Evolutionary conservation across 306 rosid species (phyloP), one percentile per base, ranked within the genome.

Genomic region (Acacia crassicarpa): DNA sequence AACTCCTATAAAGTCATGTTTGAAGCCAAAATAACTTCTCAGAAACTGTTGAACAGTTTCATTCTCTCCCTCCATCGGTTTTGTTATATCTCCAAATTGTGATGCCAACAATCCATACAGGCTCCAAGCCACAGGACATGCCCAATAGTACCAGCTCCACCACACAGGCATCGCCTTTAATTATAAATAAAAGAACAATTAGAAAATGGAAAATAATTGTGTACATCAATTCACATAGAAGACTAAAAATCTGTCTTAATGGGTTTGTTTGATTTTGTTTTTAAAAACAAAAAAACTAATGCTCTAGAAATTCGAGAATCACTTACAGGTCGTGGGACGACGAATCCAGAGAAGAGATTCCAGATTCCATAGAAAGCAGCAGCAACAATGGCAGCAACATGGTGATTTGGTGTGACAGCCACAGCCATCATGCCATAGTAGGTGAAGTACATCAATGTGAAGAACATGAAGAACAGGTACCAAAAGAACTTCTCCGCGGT

Each of bases 131-230:
- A 86, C 76, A 0, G 95, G 95, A 48, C 89, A 86, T 27, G 67
- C 67, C 93, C 95, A 89, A 16, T 84, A 88, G 67, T 89, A 91
- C 95, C 95, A 91, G 65, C 84, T 83, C 95, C 95, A 91, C 95
- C 95, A 91, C 30, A 88, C 68, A 5, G 95, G 95, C 54, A 89
- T 88, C 68, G 87, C 82, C 81, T 46, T 53, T 72, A 14, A 3
- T 13, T 19, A 63, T 27, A 63, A 63, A 63, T 5, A 12, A 23
- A 25, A 11, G 1, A 68, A 11, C 32, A 33, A 2, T 2, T 22
- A 7, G 25, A 0, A 44, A 22, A 83, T 30, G 5, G 33, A 23
- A 35, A 11, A 32, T 30, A 43, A 22, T 1, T 2, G 8, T n/a
- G 33, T 9, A 8, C 12, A 40, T 68, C 6, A 3, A 22, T n/a